phyloP scores from a whole-genome alignment of 148 eudicot genomes.

The Amaranthus hypochondriacus region DNA sequence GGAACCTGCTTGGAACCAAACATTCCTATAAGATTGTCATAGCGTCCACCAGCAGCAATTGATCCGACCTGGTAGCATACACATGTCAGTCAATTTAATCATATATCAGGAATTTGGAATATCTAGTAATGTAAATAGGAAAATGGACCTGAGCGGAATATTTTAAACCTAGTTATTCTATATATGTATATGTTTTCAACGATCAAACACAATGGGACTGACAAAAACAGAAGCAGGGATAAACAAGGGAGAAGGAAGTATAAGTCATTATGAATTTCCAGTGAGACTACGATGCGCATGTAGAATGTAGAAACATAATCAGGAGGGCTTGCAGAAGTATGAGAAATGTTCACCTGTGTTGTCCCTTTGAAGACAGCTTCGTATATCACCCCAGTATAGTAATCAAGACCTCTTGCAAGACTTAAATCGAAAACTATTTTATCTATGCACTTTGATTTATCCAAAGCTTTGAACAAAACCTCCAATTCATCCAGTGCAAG shows the following conservation, averaged over 20 bases:
- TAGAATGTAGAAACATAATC: neutral
- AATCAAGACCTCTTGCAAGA: conserved; percentile 98
- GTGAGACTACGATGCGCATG: neutral
- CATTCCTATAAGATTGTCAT: conserved; percentile 90
- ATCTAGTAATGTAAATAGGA: neutral
- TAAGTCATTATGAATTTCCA: neutral
- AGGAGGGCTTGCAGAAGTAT: neutral
- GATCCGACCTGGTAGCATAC: conserved; percentile 76
- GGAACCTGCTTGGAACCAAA: conserved; percentile 92
- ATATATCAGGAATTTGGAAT: neutral
- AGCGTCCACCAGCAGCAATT: conserved; percentile 98
- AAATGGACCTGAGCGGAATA: neutral
- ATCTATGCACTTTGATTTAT: conserved; percentile 57
- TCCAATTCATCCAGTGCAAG: conserved; percentile 74
- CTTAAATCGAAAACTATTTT: conserved; percentile 89
- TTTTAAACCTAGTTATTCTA: too few relatives aligned
- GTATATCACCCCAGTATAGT: conserved; percentile 92
- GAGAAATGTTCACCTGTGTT: conserved; percentile 56
- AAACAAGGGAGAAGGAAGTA: too few relatives aligned
- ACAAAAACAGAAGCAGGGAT: neutral
- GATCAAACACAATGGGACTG: neutral
- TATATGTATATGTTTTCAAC: too few relatives aligned
- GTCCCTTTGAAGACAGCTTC: conserved; percentile 95
- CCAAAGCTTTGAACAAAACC: conserved; percentile 69
- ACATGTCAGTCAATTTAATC: neutral